Evolutionary conservation across 2,329 filamentous ascomycete species (phyloP), one percentile per base, ranked within the genome.

Genomic region (Thelonectria olida): DNA sequence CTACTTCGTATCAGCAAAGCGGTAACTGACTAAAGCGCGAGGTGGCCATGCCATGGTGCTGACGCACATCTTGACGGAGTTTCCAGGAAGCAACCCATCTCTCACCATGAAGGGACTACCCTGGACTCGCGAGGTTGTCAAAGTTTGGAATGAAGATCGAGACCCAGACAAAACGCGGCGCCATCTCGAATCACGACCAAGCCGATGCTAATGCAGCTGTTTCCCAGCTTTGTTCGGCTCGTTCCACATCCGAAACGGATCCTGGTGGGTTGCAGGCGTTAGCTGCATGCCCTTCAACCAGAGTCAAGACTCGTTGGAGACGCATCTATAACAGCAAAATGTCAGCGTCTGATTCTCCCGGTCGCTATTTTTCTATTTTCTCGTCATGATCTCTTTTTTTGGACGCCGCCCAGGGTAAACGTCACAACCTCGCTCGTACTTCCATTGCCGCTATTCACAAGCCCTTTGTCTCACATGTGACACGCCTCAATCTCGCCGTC

Each of bases 191-290:
- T 17, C 28, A 44, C 20, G 22, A 27, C 13, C 17, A 27, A 36
- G 50, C 57, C 50, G 54, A 59, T 54, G 12, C 45, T 10, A 20
- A 28, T 41, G 19, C 41, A 20, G 31, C 41, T 25, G 8, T 15
- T 44, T 13, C 13, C 25, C 23, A 34, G 31, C 31, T 34, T 34
- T 34, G 31, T 13, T 34, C 17, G 15, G 28, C 39, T 36, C 47
- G 28, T 45, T 31, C 45, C 51, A 38, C 31, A 51, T 51, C 10
- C 47, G 57, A 60, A 60, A 60, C 57, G 27, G 8, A 38, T 2
- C 57, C 51, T 22, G 38, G n/a, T 22, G 27, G 17, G 31, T 22
- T 38, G 23, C 6, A 4, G 31, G 15, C 31, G 19, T 23, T n/a
- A 22, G 39, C 22, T 12, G 20, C 39, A 44, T 20, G 7, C 15